Evolutionary conservation across 257 asterid species (phyloP).

Genomic region (Capsicum baccatum): DNA sequence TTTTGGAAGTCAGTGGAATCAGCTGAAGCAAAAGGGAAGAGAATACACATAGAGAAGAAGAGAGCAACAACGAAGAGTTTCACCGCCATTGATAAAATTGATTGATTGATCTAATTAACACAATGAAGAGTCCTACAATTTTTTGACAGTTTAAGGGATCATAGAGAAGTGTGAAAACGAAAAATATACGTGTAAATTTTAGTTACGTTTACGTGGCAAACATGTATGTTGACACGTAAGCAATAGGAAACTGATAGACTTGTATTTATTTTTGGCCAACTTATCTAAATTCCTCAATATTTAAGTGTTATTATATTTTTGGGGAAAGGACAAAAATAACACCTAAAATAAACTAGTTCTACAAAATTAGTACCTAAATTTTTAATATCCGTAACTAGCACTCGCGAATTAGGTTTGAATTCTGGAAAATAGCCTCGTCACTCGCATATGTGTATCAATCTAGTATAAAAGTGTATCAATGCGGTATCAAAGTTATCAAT

Average conservation of each 20-base stretch:
- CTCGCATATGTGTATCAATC: too few species aligned
- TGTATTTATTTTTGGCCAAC: too few species aligned
- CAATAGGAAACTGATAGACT: background rate
- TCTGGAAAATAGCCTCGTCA: too few species aligned
- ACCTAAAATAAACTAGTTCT: too few species aligned
- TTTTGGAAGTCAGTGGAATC: constrained; percentile 1
- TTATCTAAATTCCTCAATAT: too few species aligned
- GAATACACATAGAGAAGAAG: background rate
- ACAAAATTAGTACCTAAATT: too few species aligned
- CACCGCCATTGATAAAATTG: constrained; percentile 20
- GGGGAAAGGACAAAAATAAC: too few species aligned
- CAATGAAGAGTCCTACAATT: background rate
- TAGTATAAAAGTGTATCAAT: too few species aligned
- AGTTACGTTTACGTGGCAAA: background rate
- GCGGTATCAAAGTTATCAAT: too few species aligned
- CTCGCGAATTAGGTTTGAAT: too few species aligned
- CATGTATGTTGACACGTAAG: background rate
- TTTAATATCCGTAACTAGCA: too few species aligned
- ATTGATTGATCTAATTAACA: background rate
- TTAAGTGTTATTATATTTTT: too few species aligned
- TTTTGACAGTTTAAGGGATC: background rate
- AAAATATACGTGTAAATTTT: background rate
- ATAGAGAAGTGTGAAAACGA: background rate
- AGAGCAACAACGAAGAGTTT: background rate
- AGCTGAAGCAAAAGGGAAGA: background rate